Evolutionary conservation across 176 grass and related monocot species (phyloP), one percentile per base, ranked within the genome.

Genomic region (Aegilops longissima): DNA sequence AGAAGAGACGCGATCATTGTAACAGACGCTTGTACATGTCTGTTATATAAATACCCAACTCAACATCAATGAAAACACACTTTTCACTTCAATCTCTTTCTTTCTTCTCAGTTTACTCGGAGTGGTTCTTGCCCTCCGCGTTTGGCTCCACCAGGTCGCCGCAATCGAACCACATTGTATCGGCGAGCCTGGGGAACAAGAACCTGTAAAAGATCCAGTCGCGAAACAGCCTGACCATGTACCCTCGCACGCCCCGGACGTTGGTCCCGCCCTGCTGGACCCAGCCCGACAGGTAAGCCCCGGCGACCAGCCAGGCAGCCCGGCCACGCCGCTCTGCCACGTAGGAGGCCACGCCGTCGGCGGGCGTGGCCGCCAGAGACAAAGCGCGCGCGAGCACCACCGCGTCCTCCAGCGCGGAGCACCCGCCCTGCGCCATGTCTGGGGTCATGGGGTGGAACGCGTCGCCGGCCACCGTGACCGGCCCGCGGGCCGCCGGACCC

Each of bases 381-480:
- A 90, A 12, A 34, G 78, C 77, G 3, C 83, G 80, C 0, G 85
- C 89, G 4, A 92, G 86, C 58, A 85, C 79, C 3, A 92, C 83
- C 0, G 87, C 88, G 58, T 97, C 94, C 67, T 94, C 92, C 13
- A 92, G 80, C 0, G 91, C 88, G 1, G 87, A 77, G 85, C 94
- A 87, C 66, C 86, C 90, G 66, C 94, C 94, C 61, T 89, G 90
- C 30, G 82, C 90, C 25, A 90, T 62, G 77, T 92, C 92, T 0
- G 90, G 90, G 3, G 92, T 90, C 90, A 91, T 92, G 1, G 92
- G 92, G 36, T 94, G 90, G 80, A 90, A 85, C 27, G 86, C 88
- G 25, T 94, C 95, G 6, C 95, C 94, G 14, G 83, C 90, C 42
- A 92, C 88, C 5, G 85, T 92, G 1, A 92, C 61, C 12, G 64